These are phyloP conservation scores for Abelmoschus esculentus DNA, from an alignment of 345 rosid genomes.

Conservation along the genomic window DNA sequence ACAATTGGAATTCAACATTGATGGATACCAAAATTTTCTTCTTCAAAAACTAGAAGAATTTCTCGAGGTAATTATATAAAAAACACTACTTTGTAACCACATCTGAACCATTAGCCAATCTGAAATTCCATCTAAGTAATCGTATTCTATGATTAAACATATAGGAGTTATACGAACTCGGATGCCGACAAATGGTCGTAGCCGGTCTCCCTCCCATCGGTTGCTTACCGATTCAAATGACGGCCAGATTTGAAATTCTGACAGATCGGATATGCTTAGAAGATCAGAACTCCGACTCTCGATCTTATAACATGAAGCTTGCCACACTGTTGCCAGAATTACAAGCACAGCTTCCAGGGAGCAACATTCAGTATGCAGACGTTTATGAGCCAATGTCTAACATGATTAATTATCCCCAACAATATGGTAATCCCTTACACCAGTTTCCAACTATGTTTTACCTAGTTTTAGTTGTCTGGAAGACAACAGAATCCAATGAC, in stretches of 20 bases:
- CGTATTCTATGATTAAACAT: too few relatives aligned
- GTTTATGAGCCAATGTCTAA: constrained; percentile 27
- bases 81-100: too few relatives aligned
- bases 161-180: neutral
- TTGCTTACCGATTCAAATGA: constrained; percentile 57
- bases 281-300: constrained; percentile 42
- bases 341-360: constrained; percentile 30
- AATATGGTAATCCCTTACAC: neutral
- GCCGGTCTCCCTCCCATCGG: constrained; percentile 57
- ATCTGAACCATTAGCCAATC: too few relatives aligned
- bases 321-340: constrained; percentile 20
- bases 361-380: constrained; percentile 38
- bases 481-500: too few relatives aligned
- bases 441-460: too few relatives aligned
- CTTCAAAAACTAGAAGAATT: constrained; percentile 19
- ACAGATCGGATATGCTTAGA: constrained; percentile 31
- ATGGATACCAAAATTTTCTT: constrained; percentile 41
- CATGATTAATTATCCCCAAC: constrained; percentile 4
- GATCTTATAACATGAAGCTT: constrained; percentile 44
- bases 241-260: constrained; percentile 14
- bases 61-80: constrained; percentile 28
- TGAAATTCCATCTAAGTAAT: too few relatives aligned
- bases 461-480: too few relatives aligned
- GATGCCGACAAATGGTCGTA: constrained; percentile 30
- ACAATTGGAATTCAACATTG: constrained; percentile 25